These are phyloP conservation scores for Microcos paniculata DNA, from an alignment of 345 rosid species.

Conservation along the genomic window DNA sequence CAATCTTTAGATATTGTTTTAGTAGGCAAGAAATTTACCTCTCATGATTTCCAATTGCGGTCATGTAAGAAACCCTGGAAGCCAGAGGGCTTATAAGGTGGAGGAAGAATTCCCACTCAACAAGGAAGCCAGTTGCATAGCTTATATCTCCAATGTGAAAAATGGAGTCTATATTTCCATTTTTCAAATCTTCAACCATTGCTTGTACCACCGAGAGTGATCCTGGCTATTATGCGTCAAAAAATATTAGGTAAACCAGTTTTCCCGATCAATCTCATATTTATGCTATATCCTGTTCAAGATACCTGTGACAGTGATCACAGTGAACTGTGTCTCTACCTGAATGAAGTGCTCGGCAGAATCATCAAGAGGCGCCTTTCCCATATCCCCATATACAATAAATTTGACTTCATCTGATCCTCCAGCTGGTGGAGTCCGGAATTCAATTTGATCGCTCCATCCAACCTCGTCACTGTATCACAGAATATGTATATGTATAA, in stretches of 20 bases:
- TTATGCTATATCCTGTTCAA: background rate
- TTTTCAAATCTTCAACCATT: constrained; percentile 39
- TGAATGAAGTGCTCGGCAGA: constrained; percentile 68
- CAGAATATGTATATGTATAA: background rate
- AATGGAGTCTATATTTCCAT: constrained; percentile 50
- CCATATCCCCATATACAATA: constrained; percentile 71
- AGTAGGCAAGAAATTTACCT: constrained; percentile 27
- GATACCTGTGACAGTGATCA: background rate
- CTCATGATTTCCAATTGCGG: constrained; percentile 76
- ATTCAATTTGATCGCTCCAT: constrained; percentile 55
- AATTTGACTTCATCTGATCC: constrained; percentile 56
- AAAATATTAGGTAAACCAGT: background rate
- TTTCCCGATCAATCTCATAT: no score
- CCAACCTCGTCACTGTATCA: constrained; percentile 47
- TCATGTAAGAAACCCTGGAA: constrained; percentile 65
- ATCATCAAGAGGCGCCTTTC: constrained; percentile 66
- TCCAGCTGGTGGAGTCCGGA: constrained; percentile 55
- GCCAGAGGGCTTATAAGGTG: constrained; percentile 55
- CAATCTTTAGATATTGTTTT: no score
- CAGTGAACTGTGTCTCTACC: constrained; percentile 23
- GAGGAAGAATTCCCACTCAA: constrained; percentile 76
- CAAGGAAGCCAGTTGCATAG: constrained; percentile 73
- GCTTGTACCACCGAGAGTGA: constrained; percentile 53
- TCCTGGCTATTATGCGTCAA: constrained; percentile 50
- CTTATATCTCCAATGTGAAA: constrained; percentile 83